Percentiles rank a stretch among this genome's conserved stretches.
Conservation (phyloP, 129 eudicot species). For the Flaveria trinervia region DNA sequence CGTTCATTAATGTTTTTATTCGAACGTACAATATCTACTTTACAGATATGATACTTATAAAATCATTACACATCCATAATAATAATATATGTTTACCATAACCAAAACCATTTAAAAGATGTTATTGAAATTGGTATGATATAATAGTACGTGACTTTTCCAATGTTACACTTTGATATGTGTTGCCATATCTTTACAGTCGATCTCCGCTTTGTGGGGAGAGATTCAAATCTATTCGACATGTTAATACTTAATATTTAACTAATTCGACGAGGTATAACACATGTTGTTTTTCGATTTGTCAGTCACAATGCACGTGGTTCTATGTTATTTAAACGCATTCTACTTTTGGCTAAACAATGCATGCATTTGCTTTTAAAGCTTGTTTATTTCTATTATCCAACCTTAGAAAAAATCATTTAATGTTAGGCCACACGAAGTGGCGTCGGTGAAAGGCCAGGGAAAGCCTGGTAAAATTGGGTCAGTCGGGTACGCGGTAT, state of each 20-base stretch:
- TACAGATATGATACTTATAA: no score
- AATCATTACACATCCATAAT: no score
- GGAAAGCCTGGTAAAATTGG: no score
- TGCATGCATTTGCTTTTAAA: slow-evolving; percentile 27
- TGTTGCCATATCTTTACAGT: neutral
- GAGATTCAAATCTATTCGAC: slow-evolving; percentile 16
- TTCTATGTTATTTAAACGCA: slow-evolving; percentile 20
- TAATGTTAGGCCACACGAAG: no score
- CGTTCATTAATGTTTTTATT: neutral
- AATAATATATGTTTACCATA: neutral
- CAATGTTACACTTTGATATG: neutral
- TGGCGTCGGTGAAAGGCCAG: no score
- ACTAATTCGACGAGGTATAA: slow-evolving; percentile 22
- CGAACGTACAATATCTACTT: no score
- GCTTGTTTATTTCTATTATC: neutral
- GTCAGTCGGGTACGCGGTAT: no score
- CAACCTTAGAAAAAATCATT: no score
- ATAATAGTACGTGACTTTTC: neutral
- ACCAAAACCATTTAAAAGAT: neutral
- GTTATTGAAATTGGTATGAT: neutral
- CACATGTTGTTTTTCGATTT: slow-evolving; percentile 27
- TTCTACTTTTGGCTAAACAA: slow-evolving; percentile 29
- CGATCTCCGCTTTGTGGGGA: neutral
- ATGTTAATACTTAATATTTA: neutral
- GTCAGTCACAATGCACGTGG: slow-evolving; percentile 20